Percentiles rank a stretch among this genome's conserved stretches.
Conservation (phyloP, 129 eudicot genomes). For the Flaveria robusta region DNA sequence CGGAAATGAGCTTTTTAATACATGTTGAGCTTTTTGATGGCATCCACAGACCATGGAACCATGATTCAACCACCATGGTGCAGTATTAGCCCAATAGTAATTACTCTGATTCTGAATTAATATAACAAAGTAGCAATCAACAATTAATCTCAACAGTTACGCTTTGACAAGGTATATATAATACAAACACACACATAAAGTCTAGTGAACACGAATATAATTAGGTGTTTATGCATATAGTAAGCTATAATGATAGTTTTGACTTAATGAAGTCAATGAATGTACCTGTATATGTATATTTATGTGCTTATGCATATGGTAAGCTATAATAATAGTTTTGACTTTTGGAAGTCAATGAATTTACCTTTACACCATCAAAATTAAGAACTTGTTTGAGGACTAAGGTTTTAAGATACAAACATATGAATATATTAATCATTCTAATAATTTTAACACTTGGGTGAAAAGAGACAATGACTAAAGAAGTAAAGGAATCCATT, state of each 20-base stretch:
- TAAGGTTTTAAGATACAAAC: background rate
- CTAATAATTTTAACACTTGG: conserved; percentile 19
- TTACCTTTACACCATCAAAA: conserved; percentile 4
- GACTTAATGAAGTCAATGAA: too few species aligned
- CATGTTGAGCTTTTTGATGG: conserved; percentile 53
- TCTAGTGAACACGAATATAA: background rate
- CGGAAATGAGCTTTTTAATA: conserved; percentile 64
- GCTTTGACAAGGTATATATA: background rate
- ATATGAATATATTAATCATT: background rate
- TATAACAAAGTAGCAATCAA: conserved; percentile 15
- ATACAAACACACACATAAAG: conserved; percentile 7
- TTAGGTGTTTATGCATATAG: background rate
- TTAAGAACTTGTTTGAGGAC: conserved; percentile 8
- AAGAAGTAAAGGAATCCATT: conserved; percentile 8
- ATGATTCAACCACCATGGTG: conserved; percentile 62
- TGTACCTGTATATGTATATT: too few species aligned
- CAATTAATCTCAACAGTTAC: background rate
- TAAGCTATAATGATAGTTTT: too few species aligned
- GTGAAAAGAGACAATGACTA: background rate
- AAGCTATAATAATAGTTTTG: conserved; percentile 5
- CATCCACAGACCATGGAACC: conserved; percentile 72
- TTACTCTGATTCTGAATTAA: conserved; percentile 21
- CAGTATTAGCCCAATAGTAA: conserved; percentile 9
- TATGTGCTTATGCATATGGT: background rate
- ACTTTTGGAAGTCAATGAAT: conserved; percentile 2